These are phyloP conservation scores for Caryocar brasiliense DNA, from an alignment of 441 rosid species.

Conservation along the genomic window DNA sequence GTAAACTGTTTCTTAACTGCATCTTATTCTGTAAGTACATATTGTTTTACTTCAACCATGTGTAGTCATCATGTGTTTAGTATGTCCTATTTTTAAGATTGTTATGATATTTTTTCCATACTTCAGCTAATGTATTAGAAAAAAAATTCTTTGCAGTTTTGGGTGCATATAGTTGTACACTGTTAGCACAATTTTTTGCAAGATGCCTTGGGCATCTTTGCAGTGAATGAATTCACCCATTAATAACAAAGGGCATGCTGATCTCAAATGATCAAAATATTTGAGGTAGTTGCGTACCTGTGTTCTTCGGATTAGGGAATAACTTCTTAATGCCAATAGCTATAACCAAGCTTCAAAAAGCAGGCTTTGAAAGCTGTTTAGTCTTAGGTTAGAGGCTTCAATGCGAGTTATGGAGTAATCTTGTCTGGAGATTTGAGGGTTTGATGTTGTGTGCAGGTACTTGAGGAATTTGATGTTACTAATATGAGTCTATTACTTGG, in stretches of 20 bases:
- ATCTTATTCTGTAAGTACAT: conserved; percentile 78
- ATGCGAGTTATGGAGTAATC: too few species aligned
- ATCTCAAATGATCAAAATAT: not conserved
- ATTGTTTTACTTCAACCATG: not conserved
- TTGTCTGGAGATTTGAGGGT: too few species aligned
- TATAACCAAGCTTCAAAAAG: not conserved
- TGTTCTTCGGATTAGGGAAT: not conserved
- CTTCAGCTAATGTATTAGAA: too few species aligned
- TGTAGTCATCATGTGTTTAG: too few species aligned
- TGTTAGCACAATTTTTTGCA: not conserved
- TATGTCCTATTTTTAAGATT: too few species aligned
- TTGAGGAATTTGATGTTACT: not conserved
- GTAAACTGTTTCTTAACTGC: conserved; percentile 85
- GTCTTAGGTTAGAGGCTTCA: not conserved
- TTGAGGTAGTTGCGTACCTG: not conserved
- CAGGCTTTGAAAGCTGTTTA: not conserved
- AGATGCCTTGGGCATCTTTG: not conserved
- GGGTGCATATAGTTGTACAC: not conserved
- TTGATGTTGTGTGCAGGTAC: not conserved
- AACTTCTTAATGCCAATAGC: not conserved
- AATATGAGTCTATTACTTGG: not conserved
- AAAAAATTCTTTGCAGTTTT: not conserved
- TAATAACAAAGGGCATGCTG: not conserved
- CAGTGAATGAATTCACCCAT: not conserved
- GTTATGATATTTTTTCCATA: too few species aligned